Evolutionary conservation across 2,329 filamentous ascomycete genomes (phyloP), one percentile per base, ranked within the genome.

Genomic region (Chaetomium globosum): DNA sequence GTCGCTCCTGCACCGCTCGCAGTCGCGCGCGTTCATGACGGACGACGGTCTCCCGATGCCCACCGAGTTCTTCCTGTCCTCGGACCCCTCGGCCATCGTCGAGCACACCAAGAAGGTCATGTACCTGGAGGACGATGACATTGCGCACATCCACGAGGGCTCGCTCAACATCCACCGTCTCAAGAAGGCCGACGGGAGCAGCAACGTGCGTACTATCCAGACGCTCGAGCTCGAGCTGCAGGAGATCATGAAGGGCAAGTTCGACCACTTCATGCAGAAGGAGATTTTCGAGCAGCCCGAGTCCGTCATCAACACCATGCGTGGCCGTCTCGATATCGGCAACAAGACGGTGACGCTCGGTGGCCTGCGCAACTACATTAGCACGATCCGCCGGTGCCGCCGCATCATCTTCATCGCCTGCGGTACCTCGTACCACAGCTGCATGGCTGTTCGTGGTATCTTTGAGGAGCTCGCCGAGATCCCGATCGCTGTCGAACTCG

Each of bases 251-350:
- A 99, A 99, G 89, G 95, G 95, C 80, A 96, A 95, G 78, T 99
- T 98, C 81, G 95, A 99, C 80, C 95, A 99, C 83, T 99, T 97
- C 85, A 99, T 99, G 95, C 95, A 99, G 80, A 99, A 99, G 88
- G 95, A 99, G 80, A 99, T 99, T 76, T 99, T 99, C 79, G 95
- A 99, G 85, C 95, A 99, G 84, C 95, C 95, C 76, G 95, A 99
- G 82, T 99, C 95, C 16, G 92, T 99, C 68, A 89, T 99, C 83
- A 99, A 99, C 87, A 97, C 95, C 72, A 99, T 99, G 95, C 92
- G 95, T 88, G 95, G 95, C 81, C 95, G 95, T 82, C 84, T 99
- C 74, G 95, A 99, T 79, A 85, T 90, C 67, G 89, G 88, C 74
- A 96, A 97, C 85, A 96, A 96, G 86, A 91, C 88, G 65, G 93